Evolutionary conservation across 495 filamentous ascomycete genomes (phyloP), one percentile per base, ranked within the genome.

Genomic region (Penicillium pancosmium): DNA sequence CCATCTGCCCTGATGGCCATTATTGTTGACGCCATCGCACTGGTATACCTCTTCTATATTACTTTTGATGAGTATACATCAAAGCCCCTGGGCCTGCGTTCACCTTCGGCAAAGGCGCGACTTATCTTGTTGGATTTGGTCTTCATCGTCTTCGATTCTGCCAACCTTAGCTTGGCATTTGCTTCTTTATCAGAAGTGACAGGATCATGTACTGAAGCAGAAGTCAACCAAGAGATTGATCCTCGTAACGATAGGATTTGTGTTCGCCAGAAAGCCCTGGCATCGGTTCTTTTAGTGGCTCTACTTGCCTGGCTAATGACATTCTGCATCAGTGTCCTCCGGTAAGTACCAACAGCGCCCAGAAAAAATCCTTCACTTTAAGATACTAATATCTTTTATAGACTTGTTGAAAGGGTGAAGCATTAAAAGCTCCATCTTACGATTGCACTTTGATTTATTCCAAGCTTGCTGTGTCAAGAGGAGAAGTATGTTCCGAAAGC

Each of bases 31-130:
- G 86, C 86, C 12, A 80, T 97, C 4, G 95, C 95, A 7, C 78
- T 98, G 55, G 85, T 93, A 41, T 98, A 97, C 71, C 83, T 94
- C 35, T 67, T 91, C 51, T 98, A 96, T 71, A 93, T 98, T 71
- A 96, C 92, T 3, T 97, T 88, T 73, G 94, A 98, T 70, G 94
- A 98, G 73, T 98, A 96, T 73, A 93, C 91, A 4, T 87, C 91
- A 16, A 95, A 97, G 67, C 94, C 94, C 4, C 77, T 98, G 34
- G 94, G 94, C 5, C 77, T 98, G 55, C 88, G 94, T 27, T 86
- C 85, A 6, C 85, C 91, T 2, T 86, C 84, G 36, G 87, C 91
- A 19, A 98, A 98, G 68, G 88, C 96, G 63, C 84, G 89, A 19
- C 82, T 98, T 34, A 83, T 97, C 52, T 84, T 98, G 56, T 82